Conservation (phyloP, 1,284 basidiomycete species). For the Laetiporus sulphureus region DNA sequence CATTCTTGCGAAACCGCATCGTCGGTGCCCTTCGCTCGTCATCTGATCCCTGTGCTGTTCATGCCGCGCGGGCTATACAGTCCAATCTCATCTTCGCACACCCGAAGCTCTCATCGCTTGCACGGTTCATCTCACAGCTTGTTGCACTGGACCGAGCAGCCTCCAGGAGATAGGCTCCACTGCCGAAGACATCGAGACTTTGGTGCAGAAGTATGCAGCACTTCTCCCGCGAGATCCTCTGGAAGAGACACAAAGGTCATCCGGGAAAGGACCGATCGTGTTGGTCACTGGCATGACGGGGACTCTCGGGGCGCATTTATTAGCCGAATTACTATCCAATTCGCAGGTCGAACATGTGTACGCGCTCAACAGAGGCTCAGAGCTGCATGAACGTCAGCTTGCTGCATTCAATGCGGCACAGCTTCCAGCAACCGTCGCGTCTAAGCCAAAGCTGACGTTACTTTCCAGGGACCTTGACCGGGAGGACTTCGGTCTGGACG, state of each 20-base stretch:
- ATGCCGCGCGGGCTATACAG: conserved; percentile 16
- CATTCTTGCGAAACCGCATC: conserved; percentile 34
- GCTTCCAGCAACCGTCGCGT: conserved; percentile 21
- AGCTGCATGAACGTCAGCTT: conserved; percentile 22
- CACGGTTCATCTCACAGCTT: conserved; percentile 3
- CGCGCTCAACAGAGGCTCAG: conserved; percentile 16
- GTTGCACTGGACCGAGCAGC: neutral
- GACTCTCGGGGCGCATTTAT: conserved; percentile 10
- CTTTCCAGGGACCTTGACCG: conserved; percentile 27
- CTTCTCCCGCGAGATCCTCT: neutral
- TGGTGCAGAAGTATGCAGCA: conserved; percentile 26
- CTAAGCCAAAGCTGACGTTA: conserved; percentile 25
- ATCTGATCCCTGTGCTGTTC: conserved; percentile 11
- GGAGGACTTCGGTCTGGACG: conserved; percentile 23
- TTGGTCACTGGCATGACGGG: conserved; percentile 15
- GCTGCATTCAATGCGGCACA: conserved; percentile 24
- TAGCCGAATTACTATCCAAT: conserved; percentile 8
- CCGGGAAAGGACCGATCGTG: conserved; percentile 2
- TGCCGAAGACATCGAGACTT: conserved; percentile 18
- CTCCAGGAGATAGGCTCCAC: neutral
- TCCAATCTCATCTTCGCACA: conserved; percentile 29
- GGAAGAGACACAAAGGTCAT: no score
- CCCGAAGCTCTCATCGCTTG: conserved; percentile 22
- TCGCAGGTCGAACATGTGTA: conserved; percentile 7
- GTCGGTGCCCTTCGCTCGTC: conserved; percentile 26